Evolutionary conservation across 495 filamentous ascomycete genomes (phyloP), one percentile per base, ranked within the genome.

Genomic region (Aspergillus egyptiacus): DNA sequence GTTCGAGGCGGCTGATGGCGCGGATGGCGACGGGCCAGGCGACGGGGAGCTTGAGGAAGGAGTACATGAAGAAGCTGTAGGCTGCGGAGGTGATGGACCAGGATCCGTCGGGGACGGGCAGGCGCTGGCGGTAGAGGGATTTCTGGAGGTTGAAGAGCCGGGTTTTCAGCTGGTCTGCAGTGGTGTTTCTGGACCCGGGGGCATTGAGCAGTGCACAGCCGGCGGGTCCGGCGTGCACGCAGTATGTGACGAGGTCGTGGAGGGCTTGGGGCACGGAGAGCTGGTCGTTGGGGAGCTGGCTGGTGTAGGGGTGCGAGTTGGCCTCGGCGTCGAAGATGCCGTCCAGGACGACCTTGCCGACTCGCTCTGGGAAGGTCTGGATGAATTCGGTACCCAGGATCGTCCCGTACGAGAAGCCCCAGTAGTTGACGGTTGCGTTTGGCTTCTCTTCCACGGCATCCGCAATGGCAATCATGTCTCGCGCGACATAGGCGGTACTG

Each of bases 321-420:
- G 46, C 46, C 10, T 20, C 9, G 2, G 46, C 14, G 15, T 41
- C 36, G 20, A 49, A 49, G 2, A 49, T 36, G 3, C 46, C 46
- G 13, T 49, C 46, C 7, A 49, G 15, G 9, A 49, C 36, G 10
- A 49, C 14, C 36, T 13, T 31, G 11, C 46, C 46, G 15, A 49
- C 46, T 13, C 35, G 35, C 19, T 40, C 24, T 2, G 46, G 46
- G 18, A 32, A 49, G 0, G 46, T 49, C 36, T 49, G 46, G 10
- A 49, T 33, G 13, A 49, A 49, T 32, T 49, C 46, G 1, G 35
- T 27, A 13, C 35, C 46, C 11, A 23, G 33, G 17, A 49, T 33
- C 10, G 46, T 49, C 9, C 46, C 46, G 22, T 49, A 49, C 5
- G 46, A 49, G 18, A 49, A 32, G 5, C 46, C 46, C 46, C 46